These are phyloP conservation scores for Adenanthera pavonina DNA, from an alignment of 306 rosid genomes.

Conservation along the genomic window DNA sequence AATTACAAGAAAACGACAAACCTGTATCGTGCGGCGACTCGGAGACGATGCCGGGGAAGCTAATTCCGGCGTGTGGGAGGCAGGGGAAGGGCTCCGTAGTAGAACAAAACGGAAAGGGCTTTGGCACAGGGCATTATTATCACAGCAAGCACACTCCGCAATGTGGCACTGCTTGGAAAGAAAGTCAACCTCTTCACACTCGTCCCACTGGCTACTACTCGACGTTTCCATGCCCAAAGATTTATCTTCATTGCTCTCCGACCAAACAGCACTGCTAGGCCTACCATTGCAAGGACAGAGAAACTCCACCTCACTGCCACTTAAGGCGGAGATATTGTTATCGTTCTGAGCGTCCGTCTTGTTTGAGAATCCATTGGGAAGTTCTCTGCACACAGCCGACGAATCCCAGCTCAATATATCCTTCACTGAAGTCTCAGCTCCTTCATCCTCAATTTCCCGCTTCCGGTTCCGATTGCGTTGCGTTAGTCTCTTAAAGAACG, in stretches of 20 bases:
- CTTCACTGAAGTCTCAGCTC: slow-evolving; percentile 43
- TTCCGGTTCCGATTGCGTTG: slow-evolving; percentile 41
- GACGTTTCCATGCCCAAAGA: slow-evolving; percentile 48
- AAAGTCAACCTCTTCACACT: slow-evolving; percentile 40
- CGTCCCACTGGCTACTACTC: slow-evolving; percentile 42
- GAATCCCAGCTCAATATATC: slow-evolving; percentile 55
- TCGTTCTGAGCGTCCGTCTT: slow-evolving; percentile 23
- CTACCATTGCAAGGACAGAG: slow-evolving; percentile 49
- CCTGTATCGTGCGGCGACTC: slow-evolving; percentile 58
- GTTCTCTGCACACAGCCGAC: slow-evolving; percentile 37
- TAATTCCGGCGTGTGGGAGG: slow-evolving; percentile 70
- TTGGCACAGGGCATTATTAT: slow-evolving; percentile 48
- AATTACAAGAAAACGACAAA: slow-evolving; percentile 40
- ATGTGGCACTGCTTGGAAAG: slow-evolving; percentile 24
- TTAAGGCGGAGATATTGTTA: slow-evolving; percentile 8
- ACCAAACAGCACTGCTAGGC: slow-evolving; percentile 58
- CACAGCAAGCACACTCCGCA: slow-evolving; percentile 39
- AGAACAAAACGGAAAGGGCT: slow-evolving; percentile 82
- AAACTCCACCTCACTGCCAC: slow-evolving; percentile 32
- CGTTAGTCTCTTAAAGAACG: slow-evolving; percentile 64
- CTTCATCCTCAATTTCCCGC: slow-evolving; percentile 37
- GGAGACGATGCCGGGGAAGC: slow-evolving; percentile 67
- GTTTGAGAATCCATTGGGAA: slow-evolving; percentile 6
- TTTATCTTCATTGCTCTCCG: slow-evolving; percentile 51
- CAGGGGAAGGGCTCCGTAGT: slow-evolving; percentile 49